phyloP scores from a whole-genome alignment of 2,329 filamentous ascomycete species.

The Exophiala bonariae region DNA sequence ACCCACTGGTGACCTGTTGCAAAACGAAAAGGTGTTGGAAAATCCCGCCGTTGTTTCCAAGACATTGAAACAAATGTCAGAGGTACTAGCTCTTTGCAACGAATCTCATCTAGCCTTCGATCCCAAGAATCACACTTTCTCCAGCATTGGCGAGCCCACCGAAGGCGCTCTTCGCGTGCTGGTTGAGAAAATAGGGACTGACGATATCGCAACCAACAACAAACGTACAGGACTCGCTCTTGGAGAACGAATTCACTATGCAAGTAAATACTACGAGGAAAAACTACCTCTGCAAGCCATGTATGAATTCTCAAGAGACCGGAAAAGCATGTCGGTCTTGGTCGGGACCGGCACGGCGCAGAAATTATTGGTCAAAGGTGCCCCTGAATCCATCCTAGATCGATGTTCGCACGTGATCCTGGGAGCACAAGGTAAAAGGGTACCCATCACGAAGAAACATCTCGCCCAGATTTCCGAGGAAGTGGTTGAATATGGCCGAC shows the following conservation, averaged over 20 bases:
- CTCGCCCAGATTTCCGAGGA: slow-evolving; percentile 71
- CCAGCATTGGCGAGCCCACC: slow-evolving; percentile 88
- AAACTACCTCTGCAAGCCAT: slow-evolving; percentile 75
- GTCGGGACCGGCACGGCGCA: slow-evolving; percentile 69
- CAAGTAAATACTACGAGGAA: slow-evolving; percentile 82
- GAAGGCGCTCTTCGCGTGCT: slow-evolving; percentile 89
- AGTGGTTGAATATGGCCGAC: slow-evolving; percentile 85
- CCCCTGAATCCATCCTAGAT: slow-evolving; percentile 90
- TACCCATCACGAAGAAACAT: slow-evolving; percentile 69
- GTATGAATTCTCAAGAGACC: slow-evolving; percentile 94
- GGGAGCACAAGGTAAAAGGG: slow-evolving; percentile 75
- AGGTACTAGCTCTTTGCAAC: slow-evolving; percentile 78
- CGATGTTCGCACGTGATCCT: slow-evolving; percentile 81
- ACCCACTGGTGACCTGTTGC: slow-evolving; percentile 72
- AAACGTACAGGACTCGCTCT: slow-evolving; percentile 48
- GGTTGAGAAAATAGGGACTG: slow-evolving; percentile 91
- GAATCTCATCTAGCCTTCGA: slow-evolving; percentile 84
- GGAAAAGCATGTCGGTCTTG: slow-evolving; percentile 98
- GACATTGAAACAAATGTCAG: slow-evolving; percentile 76
- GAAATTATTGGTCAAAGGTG: slow-evolving; percentile 92
- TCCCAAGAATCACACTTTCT: slow-evolving; percentile 69
- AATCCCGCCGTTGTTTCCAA: slow-evolving; percentile 70
- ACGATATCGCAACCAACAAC: slow-evolving; percentile 61
- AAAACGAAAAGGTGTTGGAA: slow-evolving; percentile 65
- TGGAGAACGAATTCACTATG: slow-evolving; percentile 70